Conservation (phyloP, 331 rosid genomes). For the Acacia pycnantha region DNA sequence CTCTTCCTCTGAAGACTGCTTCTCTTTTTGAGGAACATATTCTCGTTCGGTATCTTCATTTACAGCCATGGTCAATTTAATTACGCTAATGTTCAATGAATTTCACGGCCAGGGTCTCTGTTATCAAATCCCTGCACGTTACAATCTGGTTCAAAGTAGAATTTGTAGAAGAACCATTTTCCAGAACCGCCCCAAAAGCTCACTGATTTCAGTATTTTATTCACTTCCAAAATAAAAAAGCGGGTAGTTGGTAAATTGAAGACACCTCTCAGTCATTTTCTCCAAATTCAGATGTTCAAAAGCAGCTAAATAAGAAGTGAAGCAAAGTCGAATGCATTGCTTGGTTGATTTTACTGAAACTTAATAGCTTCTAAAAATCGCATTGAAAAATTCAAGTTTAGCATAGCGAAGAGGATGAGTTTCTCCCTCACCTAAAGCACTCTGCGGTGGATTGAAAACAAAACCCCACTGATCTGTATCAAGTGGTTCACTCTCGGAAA, state of each 20-base stretch:
- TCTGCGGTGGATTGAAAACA: background rate
- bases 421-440: background rate
- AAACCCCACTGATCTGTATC: background rate
- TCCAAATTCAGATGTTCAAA: background rate
- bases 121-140: slow-evolving; percentile 2
- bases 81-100: slow-evolving; percentile 19
- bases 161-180: background rate
- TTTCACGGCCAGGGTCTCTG: slow-evolving; percentile 1
- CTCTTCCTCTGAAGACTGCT: slow-evolving; percentile 75
- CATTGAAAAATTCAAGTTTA: background rate
- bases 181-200: background rate
- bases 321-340: background rate
- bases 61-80: slow-evolving; percentile 48
- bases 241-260: background rate
- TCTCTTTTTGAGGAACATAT: slow-evolving; percentile 51
- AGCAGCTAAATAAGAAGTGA: background rate
- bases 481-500: background rate
- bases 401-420: background rate
- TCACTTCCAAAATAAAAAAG: background rate
- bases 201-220: background rate
- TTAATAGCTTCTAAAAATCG: background rate
- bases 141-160: slow-evolving; percentile 10
- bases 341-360: slow-evolving; percentile 5
- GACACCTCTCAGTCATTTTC: background rate
- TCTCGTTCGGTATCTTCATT: slow-evolving; percentile 44